Base-by-base conservation (phyloP, 805 yeast genomes). In the Debaryomyces castellii region DNA sequence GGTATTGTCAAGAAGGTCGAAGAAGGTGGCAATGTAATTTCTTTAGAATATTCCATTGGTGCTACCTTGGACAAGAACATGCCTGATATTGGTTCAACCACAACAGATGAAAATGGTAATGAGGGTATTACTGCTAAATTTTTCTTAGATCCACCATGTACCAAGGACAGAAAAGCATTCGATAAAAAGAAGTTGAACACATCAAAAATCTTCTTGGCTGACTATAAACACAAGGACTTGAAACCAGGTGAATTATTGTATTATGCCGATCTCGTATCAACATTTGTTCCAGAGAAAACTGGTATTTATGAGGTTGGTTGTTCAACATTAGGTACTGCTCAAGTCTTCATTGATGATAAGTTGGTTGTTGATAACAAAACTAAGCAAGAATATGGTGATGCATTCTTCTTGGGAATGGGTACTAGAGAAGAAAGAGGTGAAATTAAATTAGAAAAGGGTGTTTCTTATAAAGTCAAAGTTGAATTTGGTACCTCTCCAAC, bases 311-410 rank as follows among this genome's bases (percentile, higher is more conserved):
- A 72, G 45, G 73, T 82, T 53, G 86, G 85, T 18, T 59, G 78
- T 43, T 62, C 77, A 11, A 75, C 74, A 28, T 54, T 67, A 41
- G 87, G 87, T 17, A 77, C 84, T 33, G 84, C 81, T 24, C 74
- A 73, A 56, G 48, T 83, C 18, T 83, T 69, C 51, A 58, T 82
- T 41, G 75, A 83, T 52, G 85, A 62, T 46, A 53, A 75, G 53
- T 63, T 80, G 46, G 64, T 83, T 25, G 76, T 80, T 41, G 85
- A 82, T 59, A 81, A 82, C 63, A 74, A 70, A 53, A 76, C 81
- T 37, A 59, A 69, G 22, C 87, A 83, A 64, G 62, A 51, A 2
- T 57, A 53, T 23, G 87, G 85, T 10, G 60, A 64, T 27, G 66
- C 75, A 3, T 81, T 80, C 66, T 79, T 78, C 59, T 56, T 68